These are phyloP conservation scores for Peterozyma toletana DNA, from an alignment of 805 yeast genomes.

Conservation along the genomic window DNA sequence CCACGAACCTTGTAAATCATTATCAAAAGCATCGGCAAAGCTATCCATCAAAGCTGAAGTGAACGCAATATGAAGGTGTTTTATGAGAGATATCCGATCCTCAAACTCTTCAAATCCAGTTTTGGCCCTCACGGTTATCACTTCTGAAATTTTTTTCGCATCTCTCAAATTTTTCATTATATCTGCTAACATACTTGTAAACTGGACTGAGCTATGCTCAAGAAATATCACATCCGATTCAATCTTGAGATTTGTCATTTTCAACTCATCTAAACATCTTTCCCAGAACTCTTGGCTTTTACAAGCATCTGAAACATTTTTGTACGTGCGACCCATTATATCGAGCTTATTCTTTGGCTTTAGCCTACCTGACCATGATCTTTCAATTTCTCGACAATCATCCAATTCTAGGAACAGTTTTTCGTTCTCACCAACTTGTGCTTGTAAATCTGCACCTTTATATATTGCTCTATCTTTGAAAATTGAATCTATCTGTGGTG, in stretches of 20 bases:
- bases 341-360: slow-evolving; percentile 3
- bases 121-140: too few relatives aligned
- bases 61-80: neutral
- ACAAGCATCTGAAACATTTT: slow-evolving; percentile 3
- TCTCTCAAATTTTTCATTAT: neutral
- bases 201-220: neutral
- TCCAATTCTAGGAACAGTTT: neutral
- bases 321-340: slow-evolving; percentile 1
- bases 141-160: neutral
- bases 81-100: too few relatives aligned
- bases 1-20: slow-evolving; percentile 3
- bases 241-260: slow-evolving; percentile 1
- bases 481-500: too few relatives aligned
- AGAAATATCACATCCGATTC: neutral
- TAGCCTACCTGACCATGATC: slow-evolving; percentile 2
- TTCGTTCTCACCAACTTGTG: too few relatives aligned
- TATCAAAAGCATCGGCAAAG: slow-evolving; percentile 5
- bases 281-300: slow-evolving; percentile 3
- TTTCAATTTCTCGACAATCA: neutral
- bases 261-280: slow-evolving; percentile 2
- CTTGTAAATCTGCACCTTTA: too few relatives aligned
- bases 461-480: too few relatives aligned
- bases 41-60: slow-evolving; percentile 4
- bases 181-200: neutral
- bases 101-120: too few relatives aligned